phyloP scores from a whole-genome alignment of 2,329 filamentous ascomycete species.

The Aspergillus brasiliensis region DNA sequence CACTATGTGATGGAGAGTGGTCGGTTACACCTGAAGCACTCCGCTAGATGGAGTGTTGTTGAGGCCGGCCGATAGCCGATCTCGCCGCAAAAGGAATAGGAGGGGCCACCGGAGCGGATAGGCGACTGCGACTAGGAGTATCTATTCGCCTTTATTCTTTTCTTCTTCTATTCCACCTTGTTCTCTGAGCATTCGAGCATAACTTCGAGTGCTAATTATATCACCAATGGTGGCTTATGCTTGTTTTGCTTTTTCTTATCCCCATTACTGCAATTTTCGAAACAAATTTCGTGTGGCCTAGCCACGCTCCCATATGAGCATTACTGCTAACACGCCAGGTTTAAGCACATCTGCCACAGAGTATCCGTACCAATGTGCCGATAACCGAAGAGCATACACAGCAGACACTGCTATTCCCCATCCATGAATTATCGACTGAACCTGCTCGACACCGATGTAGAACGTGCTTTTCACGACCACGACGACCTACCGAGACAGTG shows the following conservation, averaged over 20 bases:
- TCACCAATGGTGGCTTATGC: background rate
- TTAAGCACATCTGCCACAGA: background rate
- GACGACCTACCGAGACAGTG: background rate
- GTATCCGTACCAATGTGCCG: background rate
- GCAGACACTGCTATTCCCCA: background rate
- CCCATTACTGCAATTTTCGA: background rate
- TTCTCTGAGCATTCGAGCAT: background rate
- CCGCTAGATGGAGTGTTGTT: background rate
- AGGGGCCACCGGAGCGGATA: background rate
- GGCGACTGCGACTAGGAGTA: constrained; percentile 1
- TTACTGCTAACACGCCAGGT: background rate
- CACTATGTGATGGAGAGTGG: background rate
- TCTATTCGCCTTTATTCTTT: background rate
- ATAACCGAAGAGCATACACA: background rate
- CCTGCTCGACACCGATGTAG: background rate
- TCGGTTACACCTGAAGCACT: background rate
- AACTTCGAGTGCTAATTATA: background rate
- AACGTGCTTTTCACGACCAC: background rate
- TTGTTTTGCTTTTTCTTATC: background rate
- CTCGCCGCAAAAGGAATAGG: constrained; percentile 2
- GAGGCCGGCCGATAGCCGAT: constrained; percentile 2
- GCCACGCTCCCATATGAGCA: background rate
- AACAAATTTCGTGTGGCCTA: background rate
- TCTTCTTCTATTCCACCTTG: background rate
- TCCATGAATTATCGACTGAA: background rate